Conservation (phyloP, 768 basidiomycete genomes). For the Suillus subluteus region DNA sequence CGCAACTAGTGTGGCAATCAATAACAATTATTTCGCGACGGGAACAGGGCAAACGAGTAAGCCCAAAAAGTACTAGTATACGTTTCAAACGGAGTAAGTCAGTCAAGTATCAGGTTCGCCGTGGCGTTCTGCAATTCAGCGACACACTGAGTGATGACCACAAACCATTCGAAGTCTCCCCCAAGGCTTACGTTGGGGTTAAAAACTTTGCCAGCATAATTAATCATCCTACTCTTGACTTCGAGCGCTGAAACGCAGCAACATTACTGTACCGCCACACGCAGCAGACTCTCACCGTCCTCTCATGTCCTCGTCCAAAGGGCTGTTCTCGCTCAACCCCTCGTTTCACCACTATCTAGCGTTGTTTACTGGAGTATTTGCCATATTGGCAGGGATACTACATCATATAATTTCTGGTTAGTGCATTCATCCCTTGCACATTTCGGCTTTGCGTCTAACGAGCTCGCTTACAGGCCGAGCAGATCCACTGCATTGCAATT, state of each 20-base stretch:
- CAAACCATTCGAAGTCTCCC: background rate
- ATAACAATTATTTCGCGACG: background rate
- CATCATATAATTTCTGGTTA: constrained; percentile 49
- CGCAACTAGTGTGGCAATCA: background rate
- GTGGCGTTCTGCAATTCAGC: background rate
- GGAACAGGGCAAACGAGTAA: background rate
- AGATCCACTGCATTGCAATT: constrained; percentile 74
- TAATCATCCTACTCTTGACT: background rate
- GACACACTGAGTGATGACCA: background rate
- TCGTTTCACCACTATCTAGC: constrained; percentile 57
- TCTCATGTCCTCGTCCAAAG: constrained; percentile 29
- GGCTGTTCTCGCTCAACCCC: constrained; percentile 42
- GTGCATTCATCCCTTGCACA: constrained; percentile 20
- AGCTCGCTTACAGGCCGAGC: constrained; percentile 53
- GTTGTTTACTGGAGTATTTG: constrained; percentile 40
- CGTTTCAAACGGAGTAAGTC: background rate
- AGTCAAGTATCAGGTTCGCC: background rate
- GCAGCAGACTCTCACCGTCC: constrained; percentile 11
- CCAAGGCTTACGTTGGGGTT: background rate
- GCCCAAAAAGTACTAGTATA: background rate
- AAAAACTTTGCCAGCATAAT: background rate
- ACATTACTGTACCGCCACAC: background rate
- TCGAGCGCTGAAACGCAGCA: background rate
- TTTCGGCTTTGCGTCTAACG: background rate
- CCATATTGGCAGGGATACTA: constrained; percentile 46